Evolutionary conservation across 192 early-diverging fungal species (phyloP).

Genomic region (Rhizoclosmatium globosum): DNA sequence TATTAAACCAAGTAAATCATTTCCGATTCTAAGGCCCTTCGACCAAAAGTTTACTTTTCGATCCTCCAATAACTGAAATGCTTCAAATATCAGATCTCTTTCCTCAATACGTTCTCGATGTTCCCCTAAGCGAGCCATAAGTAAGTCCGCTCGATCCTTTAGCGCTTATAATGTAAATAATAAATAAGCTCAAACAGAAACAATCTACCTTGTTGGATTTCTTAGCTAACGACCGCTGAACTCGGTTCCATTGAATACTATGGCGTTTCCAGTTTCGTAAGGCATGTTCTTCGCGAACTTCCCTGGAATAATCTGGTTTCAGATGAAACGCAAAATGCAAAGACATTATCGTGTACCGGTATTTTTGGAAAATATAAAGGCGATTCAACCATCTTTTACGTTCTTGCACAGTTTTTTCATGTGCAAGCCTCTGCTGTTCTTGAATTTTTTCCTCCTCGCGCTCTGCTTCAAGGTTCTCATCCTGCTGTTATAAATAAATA

Average conservation of each 20-base stretch:
- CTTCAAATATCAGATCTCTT: slow-evolving; percentile 57
- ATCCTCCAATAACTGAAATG: slow-evolving; percentile 54
- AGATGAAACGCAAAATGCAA: neutral
- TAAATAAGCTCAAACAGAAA: too few species aligned
- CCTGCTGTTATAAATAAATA: neutral
- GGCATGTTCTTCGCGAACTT: slow-evolving; percentile 53
- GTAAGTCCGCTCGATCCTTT: slow-evolving; percentile 38
- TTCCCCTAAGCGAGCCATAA: slow-evolving; percentile 57
- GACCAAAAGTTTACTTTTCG: slow-evolving; percentile 61
- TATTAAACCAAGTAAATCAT: slow-evolving; percentile 59
- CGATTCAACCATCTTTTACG: slow-evolving; percentile 44
- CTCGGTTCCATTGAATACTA: slow-evolving; percentile 46
- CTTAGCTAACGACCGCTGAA: slow-evolving; percentile 39
- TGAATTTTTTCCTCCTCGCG: neutral
- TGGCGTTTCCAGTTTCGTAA: slow-evolving; percentile 56
- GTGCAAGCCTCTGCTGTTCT: neutral
- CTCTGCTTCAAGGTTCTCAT: slow-evolving; percentile 9
- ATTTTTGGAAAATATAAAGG: slow-evolving; percentile 50
- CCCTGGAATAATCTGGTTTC: slow-evolving; percentile 30
- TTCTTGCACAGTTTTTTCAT: slow-evolving; percentile 32
- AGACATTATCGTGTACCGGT: slow-evolving; percentile 34
- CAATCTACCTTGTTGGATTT: slow-evolving; percentile 32
- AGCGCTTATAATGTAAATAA: neutral
- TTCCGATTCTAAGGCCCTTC: slow-evolving; percentile 56
- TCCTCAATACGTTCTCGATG: slow-evolving; percentile 55